Conservation (phyloP, 2,329 filamentous ascomycete species). For the Akanthomyces uredinophilus region DNA sequence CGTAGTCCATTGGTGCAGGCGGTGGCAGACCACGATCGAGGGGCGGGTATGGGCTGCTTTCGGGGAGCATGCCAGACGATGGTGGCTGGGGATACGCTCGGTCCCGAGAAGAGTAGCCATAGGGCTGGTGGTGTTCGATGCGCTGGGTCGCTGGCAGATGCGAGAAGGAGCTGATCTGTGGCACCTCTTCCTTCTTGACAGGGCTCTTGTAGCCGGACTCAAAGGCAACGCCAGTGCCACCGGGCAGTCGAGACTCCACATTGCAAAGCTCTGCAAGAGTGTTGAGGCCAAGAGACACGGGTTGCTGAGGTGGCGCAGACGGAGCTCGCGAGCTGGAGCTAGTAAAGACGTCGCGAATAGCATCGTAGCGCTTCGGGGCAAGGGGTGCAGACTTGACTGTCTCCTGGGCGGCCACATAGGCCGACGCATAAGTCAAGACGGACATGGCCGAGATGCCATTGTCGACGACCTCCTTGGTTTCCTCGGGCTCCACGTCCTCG, state of each 20-base stretch:
- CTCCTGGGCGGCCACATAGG: conserved; percentile 18
- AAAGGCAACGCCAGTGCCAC: conserved; percentile 13
- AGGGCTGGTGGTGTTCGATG: conserved; percentile 4
- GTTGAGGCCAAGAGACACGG: conserved; percentile 26
- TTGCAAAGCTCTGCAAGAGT: conserved; percentile 32
- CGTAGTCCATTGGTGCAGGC: conserved; percentile 24
- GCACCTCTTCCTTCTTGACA: conserved; percentile 22
- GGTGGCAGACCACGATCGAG: conserved; percentile 23
- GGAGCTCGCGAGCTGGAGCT: conserved; percentile 27
- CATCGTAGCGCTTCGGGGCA: conserved; percentile 24
- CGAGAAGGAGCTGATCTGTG: conserved; percentile 14
- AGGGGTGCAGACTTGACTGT: conserved; percentile 7
- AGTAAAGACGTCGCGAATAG: conserved; percentile 37
- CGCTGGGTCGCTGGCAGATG: conserved; percentile 1
- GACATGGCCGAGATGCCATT: conserved; percentile 15
- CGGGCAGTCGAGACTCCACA: conserved; percentile 24
- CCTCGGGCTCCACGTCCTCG: conserved; percentile 21
- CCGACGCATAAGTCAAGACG: conserved; percentile 19
- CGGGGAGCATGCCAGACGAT: conserved; percentile 7
- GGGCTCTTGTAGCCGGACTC: conserved; percentile 6
- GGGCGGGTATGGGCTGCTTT: conserved; percentile 19
- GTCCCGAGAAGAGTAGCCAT: conserved; percentile 8
- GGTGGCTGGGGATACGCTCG: conserved; percentile 13
- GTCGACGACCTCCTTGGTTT: conserved; percentile 11
- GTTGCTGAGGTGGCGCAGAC: conserved; percentile 22